A percentile compares a stretch with the other conserved stretches of the same genome.
phyloP scores from a whole-genome alignment of 1,284 basidiomycete genomes.

The Meira nashicola region DNA sequence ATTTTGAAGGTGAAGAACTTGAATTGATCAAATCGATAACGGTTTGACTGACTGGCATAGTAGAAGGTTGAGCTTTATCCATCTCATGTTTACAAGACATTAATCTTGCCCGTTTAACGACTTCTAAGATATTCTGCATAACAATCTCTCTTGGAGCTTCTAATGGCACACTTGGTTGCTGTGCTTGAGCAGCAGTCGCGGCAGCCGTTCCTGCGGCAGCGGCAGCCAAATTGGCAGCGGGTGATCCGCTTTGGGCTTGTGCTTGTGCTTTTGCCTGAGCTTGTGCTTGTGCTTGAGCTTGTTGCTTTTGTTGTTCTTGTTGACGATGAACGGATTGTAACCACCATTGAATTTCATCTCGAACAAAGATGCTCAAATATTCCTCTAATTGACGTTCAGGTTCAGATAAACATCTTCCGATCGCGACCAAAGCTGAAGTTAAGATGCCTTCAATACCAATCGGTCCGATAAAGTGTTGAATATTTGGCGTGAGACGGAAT shows the following conservation, averaged over 20 bases:
- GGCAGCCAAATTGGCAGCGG: not conserved
- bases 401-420: conserved; percentile 81
- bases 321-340: conserved; percentile 43
- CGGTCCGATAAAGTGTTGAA: conserved; percentile 87
- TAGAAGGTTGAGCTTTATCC: conserved; percentile 57
- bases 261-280: no score
- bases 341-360: conserved; percentile 85
- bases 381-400: conserved; percentile 87
- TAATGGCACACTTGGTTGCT: conserved; percentile 11
- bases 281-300: not conserved
- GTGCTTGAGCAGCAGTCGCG: not conserved
- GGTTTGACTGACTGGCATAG: conserved; percentile 58
- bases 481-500: conserved; percentile 93
- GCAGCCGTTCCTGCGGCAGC: not conserved
- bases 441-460: conserved; percentile 85
- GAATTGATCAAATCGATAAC: conserved; percentile 75
- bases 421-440: conserved; percentile 79
- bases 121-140: conserved; percentile 68
- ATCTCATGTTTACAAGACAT: conserved; percentile 79
- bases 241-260: not conserved
- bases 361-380: conserved; percentile 79
- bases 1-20: conserved; percentile 58
- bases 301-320: conserved; percentile 17
- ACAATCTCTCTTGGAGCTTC: conserved; percentile 64
- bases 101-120: conserved; percentile 78